Base-by-base conservation (phyloP, 306 rosid genomes). In the Vachellia pachyceras region DNA sequence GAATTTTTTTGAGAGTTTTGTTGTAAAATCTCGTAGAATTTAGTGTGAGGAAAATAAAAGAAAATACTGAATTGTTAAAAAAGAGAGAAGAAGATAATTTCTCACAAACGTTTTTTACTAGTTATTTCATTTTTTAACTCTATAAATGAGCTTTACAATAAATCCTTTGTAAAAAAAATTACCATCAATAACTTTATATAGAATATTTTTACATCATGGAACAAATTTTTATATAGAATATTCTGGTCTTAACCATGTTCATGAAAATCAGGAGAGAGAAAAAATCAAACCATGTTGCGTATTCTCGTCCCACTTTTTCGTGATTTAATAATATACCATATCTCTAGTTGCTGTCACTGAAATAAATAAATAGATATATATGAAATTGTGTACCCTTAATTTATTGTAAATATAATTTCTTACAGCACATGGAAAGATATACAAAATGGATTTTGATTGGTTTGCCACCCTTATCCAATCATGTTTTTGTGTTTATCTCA, bases 391-490 rank as follows among this genome's bases (percentile, higher is more conserved):
- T 22, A 39, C 49, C 29, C 36, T 72, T 58, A 22, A 57, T 46
- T 63, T 83, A 72, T 72, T 55, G 17, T 72, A 70, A 79, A 82
- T n/a, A n/a, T 14, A 49, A 55, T 80, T 83, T 77, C 78, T 77
- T 49, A 55, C 72, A 46, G 40, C 14, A 29, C 47, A 69, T 63
- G 73, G 44, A 75, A 65, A 71, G 39, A 79, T 70, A 68, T 7
- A 35, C 37, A 45, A 37, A 67, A 55, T 10, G 54, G 73, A 69
- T 69, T 20, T 41, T n/a, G 41, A 20, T 29, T 69, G 49, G 13
- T 23, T 69, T 69, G 52, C 37, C 17, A 45, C 66, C 68, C 79
- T 83, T 80, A 77, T 86, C 87, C 81, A 72, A 35, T 86, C 80
- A 40, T 20, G 37, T 66, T 14, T 11, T 41, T 64, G 46, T 52